Base-by-base conservation (phyloP, 805 yeast species). In the Debaryomyces castellii region DNA sequence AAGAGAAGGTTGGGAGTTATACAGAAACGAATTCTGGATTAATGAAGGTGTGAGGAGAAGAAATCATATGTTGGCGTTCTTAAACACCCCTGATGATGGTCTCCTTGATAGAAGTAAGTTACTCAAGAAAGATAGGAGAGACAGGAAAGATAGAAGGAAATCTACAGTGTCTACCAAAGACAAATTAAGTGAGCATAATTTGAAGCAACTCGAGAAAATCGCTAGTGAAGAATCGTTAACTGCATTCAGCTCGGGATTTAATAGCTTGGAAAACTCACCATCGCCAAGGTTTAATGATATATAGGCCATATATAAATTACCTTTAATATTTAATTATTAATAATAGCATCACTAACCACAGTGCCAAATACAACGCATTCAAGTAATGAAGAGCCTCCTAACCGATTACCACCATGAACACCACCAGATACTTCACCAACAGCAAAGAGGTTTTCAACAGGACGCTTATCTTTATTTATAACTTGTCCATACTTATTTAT, bases 1-100 rank as follows among this genome's bases (percentile, higher is more conserved):
- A 5, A 77, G 97, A 51, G 97, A 91, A 62, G 91, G 89, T 8
- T 92, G 99, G 98, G 99, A 92, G 58, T 64, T 89, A 34, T 92
- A 91, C 58, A 69, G 99, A 48, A 88, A 87, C 53, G 97, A 91
- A 62, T 94, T 90, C 60, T 94, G 98, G 97, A 81, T 83, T 18
- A 77, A 85, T 54, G 96, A 90, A 61, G 87, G 89, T 1, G 79
- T 81, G 2, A 75, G 89, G 52, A 70, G 90, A 51, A 54, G 77
- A 17, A 63, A 66, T 25, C 57, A 58, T 30, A 52, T 71, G 52
- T 51, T 72, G 50, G 61, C 63, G 25, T 72, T 71, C 44, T 50
- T 52, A 2, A 54, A 53, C 20, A 51, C 52, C 51, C 24, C 42
- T 23, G 12, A 42, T 35, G 39, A 18, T 25, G 50, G 40, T 39